These are phyloP conservation scores for Hypoxylon sp. DNA, from an alignment of 2,329 filamentous ascomycete species.

Conservation along the genomic window DNA sequence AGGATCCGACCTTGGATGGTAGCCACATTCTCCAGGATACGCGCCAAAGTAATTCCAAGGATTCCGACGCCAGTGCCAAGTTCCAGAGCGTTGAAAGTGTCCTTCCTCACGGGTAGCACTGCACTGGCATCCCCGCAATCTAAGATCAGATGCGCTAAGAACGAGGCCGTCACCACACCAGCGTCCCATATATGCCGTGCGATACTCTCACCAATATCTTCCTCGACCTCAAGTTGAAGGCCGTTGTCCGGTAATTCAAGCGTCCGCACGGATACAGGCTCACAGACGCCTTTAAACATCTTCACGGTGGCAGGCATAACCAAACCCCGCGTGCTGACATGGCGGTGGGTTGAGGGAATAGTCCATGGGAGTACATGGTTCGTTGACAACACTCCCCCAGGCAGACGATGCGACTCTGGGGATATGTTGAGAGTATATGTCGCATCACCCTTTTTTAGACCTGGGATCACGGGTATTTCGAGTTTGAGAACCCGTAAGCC, in stretches of 20 bases:
- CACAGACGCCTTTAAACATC: slow-evolving; percentile 33
- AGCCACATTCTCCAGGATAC: slow-evolving; percentile 43
- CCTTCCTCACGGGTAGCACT: slow-evolving; percentile 32
- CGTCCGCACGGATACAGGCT: slow-evolving; percentile 38
- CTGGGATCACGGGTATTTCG: slow-evolving; percentile 31
- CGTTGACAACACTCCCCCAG: slow-evolving; percentile 25
- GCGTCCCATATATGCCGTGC: slow-evolving; percentile 68
- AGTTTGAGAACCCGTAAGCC: slow-evolving; percentile 54
- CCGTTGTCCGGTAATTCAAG: slow-evolving; percentile 40
- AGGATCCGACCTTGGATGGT: slow-evolving; percentile 25
- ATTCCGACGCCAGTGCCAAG: slow-evolving; percentile 66
- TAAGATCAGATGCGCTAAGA: no score
- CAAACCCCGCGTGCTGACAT: slow-evolving; percentile 21
- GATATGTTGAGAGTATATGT: slow-evolving; percentile 36
- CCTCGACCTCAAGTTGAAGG: slow-evolving; percentile 55
- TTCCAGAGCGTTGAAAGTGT: slow-evolving; percentile 58
- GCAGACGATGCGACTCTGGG: slow-evolving; percentile 24
- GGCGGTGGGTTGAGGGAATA: no score
- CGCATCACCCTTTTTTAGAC: slow-evolving; percentile 17
- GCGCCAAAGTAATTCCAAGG: slow-evolving; percentile 59
- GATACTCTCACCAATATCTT: slow-evolving; percentile 68
- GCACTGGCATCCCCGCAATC: no score
- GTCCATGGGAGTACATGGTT: slow-evolving; percentile 35
- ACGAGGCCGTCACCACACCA: slow-evolving; percentile 56
- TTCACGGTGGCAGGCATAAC: slow-evolving; percentile 42